Evolutionary conservation across 352 stramenopile species (phyloP), one percentile per base, ranked within the genome.

Genomic region (Phytophthora ohioensis): DNA sequence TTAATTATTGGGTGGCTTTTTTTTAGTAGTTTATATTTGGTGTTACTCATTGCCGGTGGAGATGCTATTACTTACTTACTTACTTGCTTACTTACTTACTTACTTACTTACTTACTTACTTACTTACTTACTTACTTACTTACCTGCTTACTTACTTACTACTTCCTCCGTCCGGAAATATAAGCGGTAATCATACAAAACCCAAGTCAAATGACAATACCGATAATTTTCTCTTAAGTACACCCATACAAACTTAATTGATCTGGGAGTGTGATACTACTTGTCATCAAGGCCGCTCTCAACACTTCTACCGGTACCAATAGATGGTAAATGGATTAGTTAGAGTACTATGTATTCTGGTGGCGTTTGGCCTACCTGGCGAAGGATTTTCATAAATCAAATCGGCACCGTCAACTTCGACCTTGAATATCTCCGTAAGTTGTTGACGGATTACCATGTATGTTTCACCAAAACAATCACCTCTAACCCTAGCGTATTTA

Each of bases 101-200:
- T 45, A 45, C 39, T 45, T 45, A 45, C 39, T 17, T 45, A 45
- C 39, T 45, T 45, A 45, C 39, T 17, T 45, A 45, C 39, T 45
- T 45, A 45, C 39, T 3, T 45, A 45, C 39, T 45, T 45, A 45
- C 39, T 45, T 45, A 45, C 39, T 45, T 43, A 43, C 38, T 43
- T 43, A 43, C 38, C n/a, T 43, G 17, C 38, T 43, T 43, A 43
- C 38, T 43, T 45, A 45, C 38, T 43, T 43, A 43, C 38, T 43
- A 43, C 38, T 43, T 43, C 12, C 10, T 43, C 35, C 35, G 35
- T 41, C 35, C 35, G 35, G 35, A 41, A 41, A 41, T 41, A 41
- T 41, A 41, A 41, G 35, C 35, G 35, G 7, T 11, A 11, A 27
- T 27, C 10, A 3, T 41, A 41, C 35, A 41, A 41, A 41, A 7